Percentiles rank a stretch among this genome's conserved stretches.
These are phyloP conservation scores for Ogataea hybrid DNA, from an alignment of 1,139 yeast species.

Conservation along the genomic window DNA sequence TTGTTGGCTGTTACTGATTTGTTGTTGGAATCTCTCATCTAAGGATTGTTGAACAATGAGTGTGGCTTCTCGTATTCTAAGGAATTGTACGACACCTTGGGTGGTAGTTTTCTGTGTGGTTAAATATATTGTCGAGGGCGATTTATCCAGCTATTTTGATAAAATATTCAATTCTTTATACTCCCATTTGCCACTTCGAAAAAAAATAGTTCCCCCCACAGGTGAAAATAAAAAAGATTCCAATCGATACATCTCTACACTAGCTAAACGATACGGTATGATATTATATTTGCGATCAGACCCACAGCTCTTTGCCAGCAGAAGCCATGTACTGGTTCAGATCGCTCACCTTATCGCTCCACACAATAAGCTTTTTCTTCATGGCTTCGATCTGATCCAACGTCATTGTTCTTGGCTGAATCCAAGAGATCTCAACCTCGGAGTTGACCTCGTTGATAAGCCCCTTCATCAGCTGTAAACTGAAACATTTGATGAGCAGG, in stretches of 20 bases:
- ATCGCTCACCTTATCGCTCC: slow-evolving; percentile 74
- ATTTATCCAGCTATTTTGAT: background rate
- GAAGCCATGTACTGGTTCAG: slow-evolving; percentile 59
- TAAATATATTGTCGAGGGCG: background rate
- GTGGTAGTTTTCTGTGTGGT: background rate
- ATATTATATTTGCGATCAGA: slow-evolving; percentile 23
- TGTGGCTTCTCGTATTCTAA: background rate
- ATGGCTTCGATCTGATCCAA: slow-evolving; percentile 73
- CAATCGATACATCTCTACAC: slow-evolving; percentile 7
- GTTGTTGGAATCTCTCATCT: slow-evolving; percentile 89
- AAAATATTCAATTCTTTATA: slow-evolving; percentile 1
- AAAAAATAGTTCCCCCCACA: slow-evolving; percentile 2
- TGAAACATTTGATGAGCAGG: slow-evolving; percentile 86
- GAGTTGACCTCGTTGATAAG: slow-evolving; percentile 83
- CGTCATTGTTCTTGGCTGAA: slow-evolving; percentile 92
- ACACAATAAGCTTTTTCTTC: slow-evolving; percentile 66
- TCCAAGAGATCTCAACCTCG: slow-evolving; percentile 83
- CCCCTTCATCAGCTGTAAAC: slow-evolving; percentile 80
- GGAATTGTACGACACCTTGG: background rate
- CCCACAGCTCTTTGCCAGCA: slow-evolving; percentile 64
- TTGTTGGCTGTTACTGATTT: slow-evolving; percentile 74
- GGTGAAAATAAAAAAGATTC: background rate
- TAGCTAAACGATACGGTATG: background rate
- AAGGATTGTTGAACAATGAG: background rate
- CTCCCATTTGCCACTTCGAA: slow-evolving; percentile 10